These are phyloP conservation scores for Aureoboletus auriporus DNA, from an alignment of 768 basidiomycete species.

Conservation along the genomic window DNA sequence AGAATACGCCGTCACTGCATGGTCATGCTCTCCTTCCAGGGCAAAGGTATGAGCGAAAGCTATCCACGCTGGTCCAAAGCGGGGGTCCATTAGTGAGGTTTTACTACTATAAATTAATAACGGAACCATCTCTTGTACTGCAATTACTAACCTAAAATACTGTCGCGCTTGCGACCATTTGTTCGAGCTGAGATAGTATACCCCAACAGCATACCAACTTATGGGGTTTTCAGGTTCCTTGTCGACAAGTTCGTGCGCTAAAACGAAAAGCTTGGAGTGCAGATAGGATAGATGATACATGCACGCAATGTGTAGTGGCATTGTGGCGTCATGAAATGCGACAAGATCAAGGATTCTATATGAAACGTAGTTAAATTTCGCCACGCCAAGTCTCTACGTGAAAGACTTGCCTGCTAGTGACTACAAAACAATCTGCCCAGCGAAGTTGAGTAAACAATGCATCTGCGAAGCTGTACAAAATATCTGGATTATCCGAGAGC, in stretches of 20 bases:
- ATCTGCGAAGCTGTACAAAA: slow-evolving; percentile 87
- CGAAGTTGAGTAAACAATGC: slow-evolving; percentile 83
- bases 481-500: slow-evolving; percentile 88
- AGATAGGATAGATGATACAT: slow-evolving; percentile 94
- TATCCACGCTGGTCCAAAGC: slow-evolving; percentile 96
- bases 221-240: slow-evolving; percentile 88
- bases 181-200: slow-evolving; percentile 87
- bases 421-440: slow-evolving; percentile 90
- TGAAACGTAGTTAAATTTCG: neutral
- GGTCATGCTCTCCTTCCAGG: slow-evolving; percentile 96
- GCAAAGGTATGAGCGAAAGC: slow-evolving; percentile 98
- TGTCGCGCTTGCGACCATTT: slow-evolving; percentile 91
- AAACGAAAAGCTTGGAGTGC: slow-evolving; percentile 89
- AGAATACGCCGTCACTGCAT: slow-evolving; percentile 97
- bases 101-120: slow-evolving; percentile 52
- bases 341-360: slow-evolving; percentile 79
- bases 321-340: slow-evolving; percentile 82
- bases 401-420: slow-evolving; percentile 67
- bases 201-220: slow-evolving; percentile 98
- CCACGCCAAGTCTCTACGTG: neutral
- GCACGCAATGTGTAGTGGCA: slow-evolving; percentile 95
- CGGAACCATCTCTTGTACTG: neutral
- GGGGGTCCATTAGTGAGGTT: slow-evolving; percentile 93
- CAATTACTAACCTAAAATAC: slow-evolving; percentile 78
- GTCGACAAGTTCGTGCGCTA: slow-evolving; percentile 95